phyloP scores from a whole-genome alignment of 202 grass and related monocot species.

The Zizania palustris region DNA sequence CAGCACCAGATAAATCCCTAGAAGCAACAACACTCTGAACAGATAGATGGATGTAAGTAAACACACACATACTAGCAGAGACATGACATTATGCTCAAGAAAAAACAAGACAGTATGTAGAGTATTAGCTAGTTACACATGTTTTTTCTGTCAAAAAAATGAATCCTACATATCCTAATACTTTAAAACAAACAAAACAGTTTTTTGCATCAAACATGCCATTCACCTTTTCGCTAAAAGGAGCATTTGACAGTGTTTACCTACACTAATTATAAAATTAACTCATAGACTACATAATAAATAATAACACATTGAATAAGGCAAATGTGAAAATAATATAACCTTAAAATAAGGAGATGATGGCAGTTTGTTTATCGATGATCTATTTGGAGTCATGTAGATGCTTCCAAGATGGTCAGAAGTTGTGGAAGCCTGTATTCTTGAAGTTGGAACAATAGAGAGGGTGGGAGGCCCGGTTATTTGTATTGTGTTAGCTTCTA shows the following conservation, averaged over 20 bases:
- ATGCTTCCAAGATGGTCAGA: conserved; percentile 35
- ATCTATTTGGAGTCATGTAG: conserved; percentile 49
- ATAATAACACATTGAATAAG: conserved; percentile 15
- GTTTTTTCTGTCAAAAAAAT: neutral
- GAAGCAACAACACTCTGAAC: conserved; percentile 52
- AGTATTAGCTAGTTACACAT: neutral
- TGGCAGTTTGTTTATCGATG: conserved; percentile 60
- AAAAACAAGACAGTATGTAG: conserved; percentile 11
- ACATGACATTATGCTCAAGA: neutral
- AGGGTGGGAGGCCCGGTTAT: conserved; percentile 33
- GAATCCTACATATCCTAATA: neutral
- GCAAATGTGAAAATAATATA: conserved; percentile 13
- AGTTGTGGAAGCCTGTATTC: conserved; percentile 23
- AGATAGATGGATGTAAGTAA: conserved; percentile 32
- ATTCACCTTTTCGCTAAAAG: neutral
- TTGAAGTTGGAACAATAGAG: conserved; percentile 36
- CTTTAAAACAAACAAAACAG: neutral
- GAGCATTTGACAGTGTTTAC: neutral
- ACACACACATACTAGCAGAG: neutral
- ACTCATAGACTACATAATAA: neutral
- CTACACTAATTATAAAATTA: neutral
- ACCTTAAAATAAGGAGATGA: conserved; percentile 73
- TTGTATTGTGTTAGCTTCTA: conserved; percentile 31
- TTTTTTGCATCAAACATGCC: too few relatives aligned
- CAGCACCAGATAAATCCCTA: conserved; percentile 35